Percentiles rank a stretch among this genome's conserved stretches.
These are phyloP conservation scores for Paraurostyla sp. DNA, from an alignment of 73 alveolate species.

Conservation along the genomic window DNA sequence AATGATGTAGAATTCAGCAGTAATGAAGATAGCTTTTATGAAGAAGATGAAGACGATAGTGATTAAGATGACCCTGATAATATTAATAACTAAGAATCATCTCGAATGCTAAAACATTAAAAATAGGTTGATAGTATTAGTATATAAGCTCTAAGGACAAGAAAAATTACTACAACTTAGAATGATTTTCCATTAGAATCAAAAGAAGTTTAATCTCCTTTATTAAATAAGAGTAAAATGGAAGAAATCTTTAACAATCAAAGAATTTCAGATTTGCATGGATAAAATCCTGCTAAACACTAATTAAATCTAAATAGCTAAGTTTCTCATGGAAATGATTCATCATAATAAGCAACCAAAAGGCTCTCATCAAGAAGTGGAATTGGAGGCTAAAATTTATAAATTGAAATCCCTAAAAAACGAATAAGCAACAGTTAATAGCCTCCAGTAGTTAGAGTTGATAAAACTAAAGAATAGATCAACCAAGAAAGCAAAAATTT, in stretches of 20 bases:
- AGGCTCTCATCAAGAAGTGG: not conserved
- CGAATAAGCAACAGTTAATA: slow-evolving; percentile 2
- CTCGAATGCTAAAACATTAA: slow-evolving; percentile 5
- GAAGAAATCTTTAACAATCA: no score
- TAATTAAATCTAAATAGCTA: no score
- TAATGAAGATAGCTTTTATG: not conserved
- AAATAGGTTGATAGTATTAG: not conserved
- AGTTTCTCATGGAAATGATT: no score
- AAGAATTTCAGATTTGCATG: no score
- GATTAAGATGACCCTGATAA: slow-evolving; percentile 5
- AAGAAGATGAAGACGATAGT: not conserved
- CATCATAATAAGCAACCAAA: not conserved
- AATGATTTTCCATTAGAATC: no score
- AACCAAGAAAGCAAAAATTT: not conserved
- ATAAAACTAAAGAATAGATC: not conserved
- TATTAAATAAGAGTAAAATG: no score
- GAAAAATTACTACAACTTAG: no score
- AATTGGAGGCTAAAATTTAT: not conserved
- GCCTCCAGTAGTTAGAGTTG: no score
- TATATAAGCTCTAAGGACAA: not conserved
- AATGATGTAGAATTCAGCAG: slow-evolving; percentile 14
- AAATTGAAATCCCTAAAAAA: slow-evolving; percentile 13
- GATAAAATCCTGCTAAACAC: no score
- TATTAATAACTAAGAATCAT: not conserved
- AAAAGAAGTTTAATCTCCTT: no score